These are phyloP conservation scores for Neoarthrinium moseri DNA, from an alignment of 2,329 filamentous ascomycete species.

Conservation along the genomic window DNA sequence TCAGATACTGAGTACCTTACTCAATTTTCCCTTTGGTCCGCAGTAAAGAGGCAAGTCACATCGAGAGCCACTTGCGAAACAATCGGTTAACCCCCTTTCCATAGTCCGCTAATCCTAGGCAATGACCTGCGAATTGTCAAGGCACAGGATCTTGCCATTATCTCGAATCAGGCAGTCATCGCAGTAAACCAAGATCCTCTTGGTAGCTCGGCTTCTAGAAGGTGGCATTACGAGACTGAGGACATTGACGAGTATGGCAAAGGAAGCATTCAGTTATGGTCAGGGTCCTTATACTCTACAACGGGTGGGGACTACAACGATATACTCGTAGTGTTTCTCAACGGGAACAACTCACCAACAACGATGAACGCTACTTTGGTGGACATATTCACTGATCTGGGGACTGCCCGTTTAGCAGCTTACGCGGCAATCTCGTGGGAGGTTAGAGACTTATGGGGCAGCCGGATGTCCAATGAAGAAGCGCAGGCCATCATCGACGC, in stretches of 20 bases:
- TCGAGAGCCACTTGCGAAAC: too few relatives aligned
- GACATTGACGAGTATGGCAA: constrained; percentile 35
- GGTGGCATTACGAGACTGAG: constrained; percentile 28
- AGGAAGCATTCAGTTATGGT: constrained; percentile 50
- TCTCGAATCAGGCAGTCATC: constrained; percentile 40
- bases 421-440: constrained; percentile 43
- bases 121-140: constrained; percentile 23
- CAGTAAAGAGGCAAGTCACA: constrained; percentile 14
- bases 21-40: constrained; percentile 20
- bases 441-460: constrained; percentile 54
- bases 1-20: constrained; percentile 17
- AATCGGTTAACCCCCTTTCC: not conserved
- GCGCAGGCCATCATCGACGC: constrained; percentile 43
- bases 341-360: constrained; percentile 39
- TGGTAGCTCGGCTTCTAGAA: constrained; percentile 37
- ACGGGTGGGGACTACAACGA: constrained; percentile 41
- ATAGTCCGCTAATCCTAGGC: constrained; percentile 17
- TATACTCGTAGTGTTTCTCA: constrained; percentile 46
- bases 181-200: constrained; percentile 39
- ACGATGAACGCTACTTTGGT: constrained; percentile 48
- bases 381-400: constrained; percentile 51
- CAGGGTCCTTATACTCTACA: constrained; percentile 36
- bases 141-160: constrained; percentile 32
- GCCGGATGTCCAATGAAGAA: constrained; percentile 47
- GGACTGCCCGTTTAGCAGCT: constrained; percentile 40